phyloP scores from a whole-genome alignment of 1,284 basidiomycete species.

The Coniferiporia sulphurascens region DNA sequence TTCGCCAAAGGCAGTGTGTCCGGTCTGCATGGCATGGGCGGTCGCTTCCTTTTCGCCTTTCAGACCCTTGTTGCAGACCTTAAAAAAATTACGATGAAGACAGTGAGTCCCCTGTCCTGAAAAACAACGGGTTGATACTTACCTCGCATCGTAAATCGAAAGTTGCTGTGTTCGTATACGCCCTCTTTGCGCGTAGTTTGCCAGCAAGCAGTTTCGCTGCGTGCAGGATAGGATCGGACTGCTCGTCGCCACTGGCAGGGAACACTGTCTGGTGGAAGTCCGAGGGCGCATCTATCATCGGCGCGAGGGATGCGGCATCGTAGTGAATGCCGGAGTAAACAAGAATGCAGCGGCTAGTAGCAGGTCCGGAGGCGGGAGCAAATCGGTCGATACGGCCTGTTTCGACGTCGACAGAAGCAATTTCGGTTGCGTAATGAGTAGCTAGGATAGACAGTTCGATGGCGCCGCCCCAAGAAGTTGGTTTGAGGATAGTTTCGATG shows the following conservation, averaged over 20 bases:
- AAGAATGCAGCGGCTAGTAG: conserved; percentile 53
- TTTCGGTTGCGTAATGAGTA: conserved; percentile 77
- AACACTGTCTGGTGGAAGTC: conserved; percentile 91
- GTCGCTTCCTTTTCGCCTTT: conserved; percentile 92
- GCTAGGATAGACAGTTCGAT: conserved; percentile 86
- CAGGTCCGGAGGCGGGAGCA: conserved; percentile 40
- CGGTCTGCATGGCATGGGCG: conserved; percentile 80
- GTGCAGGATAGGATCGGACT: conserved; percentile 52
- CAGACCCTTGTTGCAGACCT: conserved; percentile 74
- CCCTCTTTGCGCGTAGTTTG: conserved; percentile 67
- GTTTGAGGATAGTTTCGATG: conserved; percentile 73
- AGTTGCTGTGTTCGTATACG: conserved; percentile 87
- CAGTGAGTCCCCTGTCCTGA: not conserved
- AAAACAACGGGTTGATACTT: conserved; percentile 23
- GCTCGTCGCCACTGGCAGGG: conserved; percentile 43
- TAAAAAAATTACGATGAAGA: not conserved
- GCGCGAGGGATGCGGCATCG: conserved; percentile 83
- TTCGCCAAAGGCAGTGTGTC: conserved; percentile 86
- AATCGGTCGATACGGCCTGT: conserved; percentile 88
- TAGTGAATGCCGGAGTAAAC: conserved; percentile 95
- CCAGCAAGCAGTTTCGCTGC: conserved; percentile 71
- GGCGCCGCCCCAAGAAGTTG: conserved; percentile 88
- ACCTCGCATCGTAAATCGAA: conserved; percentile 86
- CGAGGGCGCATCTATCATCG: conserved; percentile 61
- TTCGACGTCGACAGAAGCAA: conserved; percentile 86